Conservation (phyloP, 228 moss, liverwort and hornwort species). For the Sphagnum magellanicum region DNA sequence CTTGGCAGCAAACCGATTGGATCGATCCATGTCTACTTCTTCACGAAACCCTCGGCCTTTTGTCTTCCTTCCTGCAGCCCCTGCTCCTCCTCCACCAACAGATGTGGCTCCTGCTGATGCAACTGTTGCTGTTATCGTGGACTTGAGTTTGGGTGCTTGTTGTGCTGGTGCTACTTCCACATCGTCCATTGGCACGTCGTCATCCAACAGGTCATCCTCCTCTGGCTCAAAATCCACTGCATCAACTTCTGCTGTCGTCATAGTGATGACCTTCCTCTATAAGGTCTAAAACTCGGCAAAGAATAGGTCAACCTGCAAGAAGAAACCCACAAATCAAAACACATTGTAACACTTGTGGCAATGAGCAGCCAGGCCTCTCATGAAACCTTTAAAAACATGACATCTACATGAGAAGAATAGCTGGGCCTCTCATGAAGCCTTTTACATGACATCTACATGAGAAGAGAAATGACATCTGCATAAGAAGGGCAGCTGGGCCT, state of each 20-base stretch:
- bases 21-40: conserved; percentile 73
- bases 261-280: conserved; percentile 4
- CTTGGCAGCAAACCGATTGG: conserved; percentile 74
- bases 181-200: conserved; percentile 93
- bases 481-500: too few relatives aligned
- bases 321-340: too few relatives aligned
- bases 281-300: too few relatives aligned
- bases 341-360: too few relatives aligned
- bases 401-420: too few relatives aligned
- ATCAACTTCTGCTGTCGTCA: conserved; percentile 90
- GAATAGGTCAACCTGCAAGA: too few relatives aligned
- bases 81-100: conserved; percentile 33
- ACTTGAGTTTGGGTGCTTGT: conserved; percentile 72
- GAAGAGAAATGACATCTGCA: too few relatives aligned
- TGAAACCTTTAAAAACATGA: too few relatives aligned
- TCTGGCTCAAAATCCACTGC: conserved; percentile 98
- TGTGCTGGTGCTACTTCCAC: conserved; percentile 39
- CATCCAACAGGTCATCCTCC: conserved; percentile 92
- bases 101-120: conserved; percentile 44
- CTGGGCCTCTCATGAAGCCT: too few relatives aligned
- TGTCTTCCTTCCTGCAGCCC: conserved; percentile 57
- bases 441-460: too few relatives aligned
- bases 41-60: conserved; percentile 97
- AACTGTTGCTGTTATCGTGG: conserved; percentile 49
- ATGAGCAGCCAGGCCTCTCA: too few relatives aligned